Percentiles rank a stretch among this genome's conserved stretches.
These are phyloP conservation scores for Solanum piurae DNA, from an alignment of 257 asterid genomes.

Conservation along the genomic window DNA sequence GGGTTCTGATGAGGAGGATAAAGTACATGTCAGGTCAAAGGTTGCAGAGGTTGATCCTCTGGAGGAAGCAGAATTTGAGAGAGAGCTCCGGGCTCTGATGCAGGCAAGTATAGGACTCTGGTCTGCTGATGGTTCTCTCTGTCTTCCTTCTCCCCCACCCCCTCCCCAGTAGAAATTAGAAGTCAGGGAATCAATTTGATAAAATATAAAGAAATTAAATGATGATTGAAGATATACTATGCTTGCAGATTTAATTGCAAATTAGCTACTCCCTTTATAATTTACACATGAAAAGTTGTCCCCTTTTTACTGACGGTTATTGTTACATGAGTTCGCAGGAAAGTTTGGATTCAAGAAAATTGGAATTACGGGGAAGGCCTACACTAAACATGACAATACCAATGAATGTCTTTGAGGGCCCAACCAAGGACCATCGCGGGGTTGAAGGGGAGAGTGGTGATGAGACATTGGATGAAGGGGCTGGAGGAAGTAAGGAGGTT, in stretches of 20 bases:
- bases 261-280: background rate
- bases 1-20: slow-evolving; percentile 86
- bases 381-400: slow-evolving; percentile 89
- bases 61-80: slow-evolving; percentile 89
- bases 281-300: background rate
- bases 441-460: slow-evolving; percentile 88
- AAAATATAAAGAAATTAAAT: background rate
- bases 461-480: slow-evolving; percentile 65
- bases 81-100: slow-evolving; percentile 86
- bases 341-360: slow-evolving; percentile 93
- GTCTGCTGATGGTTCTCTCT: background rate
- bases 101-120: slow-evolving; percentile 42
- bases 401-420: slow-evolving; percentile 78
- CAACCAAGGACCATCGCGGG: slow-evolving; percentile 57
- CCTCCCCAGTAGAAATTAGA: background rate
- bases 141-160: background rate
- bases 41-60: slow-evolving; percentile 72
- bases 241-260: background rate
- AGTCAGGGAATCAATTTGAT: background rate
- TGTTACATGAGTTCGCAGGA: slow-evolving; percentile 47
- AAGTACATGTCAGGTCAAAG: slow-evolving; percentile 87
- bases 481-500: slow-evolving; percentile 64
- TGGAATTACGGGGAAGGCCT: slow-evolving; percentile 85
- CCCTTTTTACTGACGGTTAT: background rate
- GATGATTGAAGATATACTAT: background rate